Evolutionary conservation across 2,329 filamentous ascomycete genomes (phyloP).

Genomic region (Fusarium siculi): DNA sequence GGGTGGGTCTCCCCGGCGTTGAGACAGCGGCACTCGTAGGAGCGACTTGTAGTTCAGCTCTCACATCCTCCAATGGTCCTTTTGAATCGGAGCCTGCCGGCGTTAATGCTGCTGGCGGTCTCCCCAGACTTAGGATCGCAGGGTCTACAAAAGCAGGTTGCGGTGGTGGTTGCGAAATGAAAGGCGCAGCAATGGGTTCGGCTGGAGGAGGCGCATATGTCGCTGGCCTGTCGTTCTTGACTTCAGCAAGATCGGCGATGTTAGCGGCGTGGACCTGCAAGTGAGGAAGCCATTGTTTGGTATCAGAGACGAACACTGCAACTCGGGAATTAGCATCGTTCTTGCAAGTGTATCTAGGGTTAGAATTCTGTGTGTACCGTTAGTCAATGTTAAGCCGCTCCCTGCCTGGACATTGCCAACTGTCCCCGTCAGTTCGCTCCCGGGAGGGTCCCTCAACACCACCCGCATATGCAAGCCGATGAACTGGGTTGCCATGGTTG

Average conservation of each 20-base stretch:
- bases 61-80: conserved; percentile 16
- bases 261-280: conserved; percentile 60
- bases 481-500: conserved; percentile 68
- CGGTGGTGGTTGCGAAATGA: conserved; percentile 43
- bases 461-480: conserved; percentile 81
- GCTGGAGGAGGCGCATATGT: conserved; percentile 42
- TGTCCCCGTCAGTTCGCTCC: conserved; percentile 73
- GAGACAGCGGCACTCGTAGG: conserved; percentile 19
- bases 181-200: conserved; percentile 42
- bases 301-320: conserved; percentile 54
- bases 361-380: conserved; percentile 66
- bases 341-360: neutral
- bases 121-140: conserved; percentile 78
- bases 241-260: conserved; percentile 58
- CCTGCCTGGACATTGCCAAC: conserved; percentile 76
- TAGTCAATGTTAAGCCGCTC: conserved; percentile 73
- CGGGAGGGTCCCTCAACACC: conserved; percentile 73
- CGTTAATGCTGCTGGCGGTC: conserved; percentile 50
- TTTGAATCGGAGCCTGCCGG: conserved; percentile 39
- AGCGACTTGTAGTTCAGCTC: conserved; percentile 26
- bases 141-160: conserved; percentile 76
- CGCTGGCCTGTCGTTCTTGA: conserved; percentile 47
- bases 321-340: conserved; percentile 11
- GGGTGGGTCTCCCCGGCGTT: conserved; percentile 28
- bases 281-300: conserved; percentile 54